Conservation (phyloP, 2,329 filamentous ascomycete genomes). For the Xylariaceae sp. region DNA sequence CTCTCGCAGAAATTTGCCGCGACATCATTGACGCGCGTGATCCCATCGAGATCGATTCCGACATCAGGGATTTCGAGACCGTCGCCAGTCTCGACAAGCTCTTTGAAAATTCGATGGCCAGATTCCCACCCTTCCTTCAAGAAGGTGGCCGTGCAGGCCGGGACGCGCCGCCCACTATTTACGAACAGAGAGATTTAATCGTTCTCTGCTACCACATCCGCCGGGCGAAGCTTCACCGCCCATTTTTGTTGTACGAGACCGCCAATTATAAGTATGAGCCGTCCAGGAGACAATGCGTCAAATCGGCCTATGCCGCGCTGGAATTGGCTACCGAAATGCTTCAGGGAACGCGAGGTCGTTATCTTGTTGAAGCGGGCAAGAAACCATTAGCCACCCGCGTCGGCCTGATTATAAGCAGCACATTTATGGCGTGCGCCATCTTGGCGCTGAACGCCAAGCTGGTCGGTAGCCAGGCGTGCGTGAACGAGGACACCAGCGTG, state of each 20-base stretch:
- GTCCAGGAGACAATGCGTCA: conserved; percentile 23
- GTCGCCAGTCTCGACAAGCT: conserved; percentile 33
- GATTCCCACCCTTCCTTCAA: conserved; percentile 21
- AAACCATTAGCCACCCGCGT: conserved; percentile 16
- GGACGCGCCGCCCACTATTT: conserved; percentile 13
- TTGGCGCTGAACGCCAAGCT: conserved; percentile 17
- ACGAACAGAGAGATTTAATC: conserved; percentile 23
- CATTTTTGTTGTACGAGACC: conserved; percentile 25
- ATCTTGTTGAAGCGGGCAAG: neutral
- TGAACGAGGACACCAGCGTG: neutral
- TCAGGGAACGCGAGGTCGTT: conserved; percentile 3
- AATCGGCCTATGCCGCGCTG: conserved; percentile 26
- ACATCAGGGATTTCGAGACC: conserved; percentile 31
- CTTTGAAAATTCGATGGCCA: conserved; percentile 20
- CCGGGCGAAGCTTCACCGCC: conserved; percentile 27
- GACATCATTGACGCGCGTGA: conserved; percentile 32
- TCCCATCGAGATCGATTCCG: conserved; percentile 16
- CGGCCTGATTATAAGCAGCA: conserved; percentile 23
- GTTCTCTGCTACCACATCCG: conserved; percentile 24
- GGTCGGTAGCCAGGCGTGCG: neutral
- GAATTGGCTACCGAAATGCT: conserved; percentile 21
- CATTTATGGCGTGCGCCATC: conserved; percentile 25
- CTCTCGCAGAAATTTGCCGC: conserved; percentile 36
- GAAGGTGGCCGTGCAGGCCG: conserved; percentile 14
- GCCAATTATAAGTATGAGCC: conserved; percentile 14